Base-by-base conservation (phyloP, 805 yeast species). In the Candida methanosorbosa region DNA sequence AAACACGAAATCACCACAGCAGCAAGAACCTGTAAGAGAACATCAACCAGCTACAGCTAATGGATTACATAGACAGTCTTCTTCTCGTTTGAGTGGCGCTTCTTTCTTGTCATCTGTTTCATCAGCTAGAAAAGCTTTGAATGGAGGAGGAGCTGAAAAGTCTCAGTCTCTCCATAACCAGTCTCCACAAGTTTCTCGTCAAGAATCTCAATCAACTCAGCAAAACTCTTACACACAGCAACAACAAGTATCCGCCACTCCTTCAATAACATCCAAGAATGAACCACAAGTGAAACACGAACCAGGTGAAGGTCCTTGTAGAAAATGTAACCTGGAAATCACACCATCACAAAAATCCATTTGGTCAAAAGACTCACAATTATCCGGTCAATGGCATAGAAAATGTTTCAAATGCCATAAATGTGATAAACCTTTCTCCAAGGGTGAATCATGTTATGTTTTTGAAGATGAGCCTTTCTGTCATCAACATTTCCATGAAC, bases 361-460 rank as follows among this genome's bases (percentile, higher is more conserved):
- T 15, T 81, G 78, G 58, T 84, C 95, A n/a, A 81, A 78, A 45
- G 83, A 82, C 36, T 82, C 79, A n/a, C 87, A 79, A 49, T 61
- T 82, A 30, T 72, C 85, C 2, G 97, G 97, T 0, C 90, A 87
- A 53, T 92, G 97, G 97, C 98, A 92, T 53, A 68, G 94, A 27
- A 58, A 66, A 13, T 92, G 98, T 54, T 90, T 92, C 64, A 62
- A 63, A 12, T 92, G 98, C 63, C 59, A 66, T 15, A 57, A 64
- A 11, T 90, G 97, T 61, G 57, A 57, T 8, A 50, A 66, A 2
- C 57, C 56, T 26, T 82, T 83, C 57, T 67, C 64, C 42, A 81
- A 75, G 47, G 66, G 71, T 11, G 70, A 72, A 14, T 72, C 74
- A 18, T 79, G 87, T 46, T 92, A 88, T 54, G 95, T 83, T 6